These are phyloP conservation scores for Hymenochaete sp. DNA, from an alignment of 1,284 basidiomycete genomes.

Conservation along the genomic window DNA sequence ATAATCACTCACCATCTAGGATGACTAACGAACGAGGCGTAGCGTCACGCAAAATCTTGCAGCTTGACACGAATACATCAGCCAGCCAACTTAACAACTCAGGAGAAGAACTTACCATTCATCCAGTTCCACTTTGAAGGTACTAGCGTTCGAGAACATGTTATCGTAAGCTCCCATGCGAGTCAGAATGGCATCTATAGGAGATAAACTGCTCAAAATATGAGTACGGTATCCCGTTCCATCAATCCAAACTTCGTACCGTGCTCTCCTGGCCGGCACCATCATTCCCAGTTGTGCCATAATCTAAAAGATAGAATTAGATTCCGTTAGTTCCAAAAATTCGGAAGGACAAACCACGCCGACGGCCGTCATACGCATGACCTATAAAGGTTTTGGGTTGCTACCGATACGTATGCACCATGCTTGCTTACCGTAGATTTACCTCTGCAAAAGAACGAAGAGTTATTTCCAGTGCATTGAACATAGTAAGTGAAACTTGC, in stretches of 20 bases:
- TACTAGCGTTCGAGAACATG: conserved; percentile 92
- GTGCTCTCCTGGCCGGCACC: conserved; percentile 80
- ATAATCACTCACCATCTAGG: conserved; percentile 64
- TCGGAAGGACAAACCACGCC: conserved; percentile 49
- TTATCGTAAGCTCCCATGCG: conserved; percentile 99
- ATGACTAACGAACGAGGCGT: conserved; percentile 90
- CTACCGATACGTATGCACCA: not conserved
- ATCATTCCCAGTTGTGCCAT: conserved; percentile 98
- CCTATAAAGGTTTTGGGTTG: conserved; percentile 31
- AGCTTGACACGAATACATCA: conserved; percentile 36
- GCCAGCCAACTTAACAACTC: not conserved
- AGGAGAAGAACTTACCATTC: conserved; percentile 56
- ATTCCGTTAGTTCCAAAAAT: not conserved
- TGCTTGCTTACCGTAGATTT: conserved; percentile 64
- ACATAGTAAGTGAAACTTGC: conserved; percentile 34
- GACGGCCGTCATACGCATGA: conserved; percentile 93
- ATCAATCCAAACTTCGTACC: conserved; percentile 35
- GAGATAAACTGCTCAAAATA: conserved; percentile 52
- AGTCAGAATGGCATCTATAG: conserved; percentile 91
- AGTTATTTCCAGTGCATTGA: not conserved
- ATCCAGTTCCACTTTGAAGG: conserved; percentile 94
- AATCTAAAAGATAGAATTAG: conserved; percentile 43
- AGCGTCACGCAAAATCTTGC: conserved; percentile 85
- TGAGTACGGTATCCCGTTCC: conserved; percentile 1
- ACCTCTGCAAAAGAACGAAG: conserved; percentile 41